Evolutionary conservation across 2,329 filamentous ascomycete genomes (phyloP).

Genomic region (Fusarium heterosporum): DNA sequence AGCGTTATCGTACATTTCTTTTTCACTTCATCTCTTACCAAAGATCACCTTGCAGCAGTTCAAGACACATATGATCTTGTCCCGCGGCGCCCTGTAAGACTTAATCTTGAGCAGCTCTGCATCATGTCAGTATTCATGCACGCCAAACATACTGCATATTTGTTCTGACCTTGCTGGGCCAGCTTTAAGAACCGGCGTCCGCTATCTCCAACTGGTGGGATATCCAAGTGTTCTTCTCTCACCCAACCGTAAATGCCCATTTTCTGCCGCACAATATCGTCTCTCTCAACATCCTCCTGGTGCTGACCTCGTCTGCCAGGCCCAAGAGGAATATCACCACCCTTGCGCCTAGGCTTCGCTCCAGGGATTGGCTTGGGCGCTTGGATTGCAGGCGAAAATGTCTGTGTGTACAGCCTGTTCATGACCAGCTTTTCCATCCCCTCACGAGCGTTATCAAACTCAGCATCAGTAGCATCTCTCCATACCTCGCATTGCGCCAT

Average conservation of each 20-base stretch:
- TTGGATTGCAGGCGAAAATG: constrained; percentile 93
- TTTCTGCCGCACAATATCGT: constrained; percentile 96
- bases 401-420: constrained; percentile 96
- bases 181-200: constrained; percentile 88
- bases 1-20: background rate
- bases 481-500: constrained; percentile 98
- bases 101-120: constrained; percentile 94
- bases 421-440: constrained; percentile 99
- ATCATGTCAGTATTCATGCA: constrained; percentile 32
- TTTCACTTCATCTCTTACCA: constrained; percentile 62
- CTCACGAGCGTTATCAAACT: constrained; percentile 98
- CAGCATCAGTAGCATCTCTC: constrained; percentile 93
- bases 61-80: constrained; percentile 98
- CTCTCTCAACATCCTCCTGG: constrained; percentile 96
- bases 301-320: constrained; percentile 94
- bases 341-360: constrained; percentile 75
- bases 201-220: constrained; percentile 84
- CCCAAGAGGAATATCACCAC: constrained; percentile 75
- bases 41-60: constrained; percentile 99
- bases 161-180: constrained; percentile 80
- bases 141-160: background rate
- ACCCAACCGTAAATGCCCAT: constrained; percentile 98
- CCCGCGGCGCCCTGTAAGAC: constrained; percentile 93
- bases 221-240: constrained; percentile 91
- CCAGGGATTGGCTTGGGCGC: constrained; percentile 79